phyloP scores from a whole-genome alignment of 805 yeast species.

The Saturnispora dispora region DNA sequence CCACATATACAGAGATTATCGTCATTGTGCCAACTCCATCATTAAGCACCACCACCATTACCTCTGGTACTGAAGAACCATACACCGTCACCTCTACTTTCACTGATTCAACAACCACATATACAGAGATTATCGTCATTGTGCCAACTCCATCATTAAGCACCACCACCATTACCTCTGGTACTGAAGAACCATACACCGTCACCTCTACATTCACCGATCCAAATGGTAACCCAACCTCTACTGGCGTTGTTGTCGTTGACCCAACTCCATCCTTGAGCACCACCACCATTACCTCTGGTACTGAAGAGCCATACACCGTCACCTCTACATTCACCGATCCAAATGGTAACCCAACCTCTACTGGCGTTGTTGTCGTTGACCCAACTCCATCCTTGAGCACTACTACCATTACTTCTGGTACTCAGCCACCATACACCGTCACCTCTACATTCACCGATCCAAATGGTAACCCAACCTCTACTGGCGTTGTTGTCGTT shows the following conservation, averaged over 20 bases:
- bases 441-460: background rate
- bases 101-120: too few species aligned
- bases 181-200: too few species aligned
- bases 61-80: too few species aligned
- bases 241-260: too few species aligned
- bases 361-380: conserved; percentile 1
- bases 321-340: background rate
- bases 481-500: conserved; percentile 3
- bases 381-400: background rate
- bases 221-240: too few species aligned
- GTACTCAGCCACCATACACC: background rate
- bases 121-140: too few species aligned
- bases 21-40: background rate
- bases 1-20: background rate
- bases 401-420: background rate
- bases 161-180: too few species aligned
- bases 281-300: background rate
- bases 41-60: too few species aligned
- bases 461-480: background rate
- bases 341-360: background rate
- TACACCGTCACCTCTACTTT: too few species aligned
- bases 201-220: too few species aligned
- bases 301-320: background rate
- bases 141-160: too few species aligned
- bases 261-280: background rate